Evolutionary conservation across 345 rosid genomes (phyloP).

Genomic region (Arabis alpina): DNA sequence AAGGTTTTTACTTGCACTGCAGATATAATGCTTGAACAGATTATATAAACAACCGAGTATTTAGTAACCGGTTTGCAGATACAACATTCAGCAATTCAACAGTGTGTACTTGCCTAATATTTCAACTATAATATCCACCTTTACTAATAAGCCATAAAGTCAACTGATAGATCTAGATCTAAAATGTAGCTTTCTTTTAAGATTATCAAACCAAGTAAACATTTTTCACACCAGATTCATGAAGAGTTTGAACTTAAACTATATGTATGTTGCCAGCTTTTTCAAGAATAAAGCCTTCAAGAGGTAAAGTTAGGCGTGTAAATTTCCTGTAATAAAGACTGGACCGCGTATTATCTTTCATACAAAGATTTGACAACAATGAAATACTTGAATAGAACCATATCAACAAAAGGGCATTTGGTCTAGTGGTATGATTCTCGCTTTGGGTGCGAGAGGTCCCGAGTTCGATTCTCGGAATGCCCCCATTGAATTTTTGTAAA

Average conservation of each 20-base stretch:
- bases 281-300: neutral
- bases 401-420: constrained; percentile 52
- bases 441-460: constrained; percentile 91
- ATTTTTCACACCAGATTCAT: constrained; percentile 4
- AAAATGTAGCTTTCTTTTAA: neutral
- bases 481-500: neutral
- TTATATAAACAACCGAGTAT: constrained; percentile 48
- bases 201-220: constrained; percentile 1
- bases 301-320: constrained; percentile 10
- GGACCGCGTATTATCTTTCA: too few relatives aligned
- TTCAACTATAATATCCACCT: constrained; percentile 1
- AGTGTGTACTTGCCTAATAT: neutral
- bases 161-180: constrained; percentile 28
- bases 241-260: constrained; percentile 7
- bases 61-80: constrained; percentile 35
- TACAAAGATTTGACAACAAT: neutral
- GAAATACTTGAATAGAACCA: neutral
- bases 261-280: constrained; percentile 10
- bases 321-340: neutral
- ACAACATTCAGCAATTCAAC: constrained; percentile 6
- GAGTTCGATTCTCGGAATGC: constrained; percentile 40
- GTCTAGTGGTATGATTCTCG: constrained; percentile 92
- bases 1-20: constrained; percentile 2
- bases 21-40: neutral
- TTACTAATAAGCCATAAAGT: constrained; percentile 10